Evolutionary conservation across 371 early-diverging fungal genomes (phyloP).

Genomic region (Lichtheimia ornata): DNA sequence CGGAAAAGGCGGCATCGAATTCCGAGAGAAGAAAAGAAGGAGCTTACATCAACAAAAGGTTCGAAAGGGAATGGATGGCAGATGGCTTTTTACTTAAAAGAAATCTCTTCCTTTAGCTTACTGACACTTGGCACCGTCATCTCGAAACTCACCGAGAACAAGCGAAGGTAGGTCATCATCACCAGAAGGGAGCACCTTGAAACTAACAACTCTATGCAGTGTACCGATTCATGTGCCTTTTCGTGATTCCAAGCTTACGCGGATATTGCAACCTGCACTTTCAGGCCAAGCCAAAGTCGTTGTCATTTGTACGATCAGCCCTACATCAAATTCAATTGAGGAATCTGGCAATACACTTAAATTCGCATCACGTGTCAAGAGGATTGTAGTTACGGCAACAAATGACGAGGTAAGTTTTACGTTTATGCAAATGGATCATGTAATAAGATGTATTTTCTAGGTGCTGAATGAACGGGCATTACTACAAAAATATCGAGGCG

Average conservation of each 20-base stretch:
- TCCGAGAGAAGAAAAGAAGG: slow-evolving; percentile 84
- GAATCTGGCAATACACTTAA: slow-evolving; percentile 86
- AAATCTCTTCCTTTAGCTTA: slow-evolving; percentile 39
- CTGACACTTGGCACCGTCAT: slow-evolving; percentile 86
- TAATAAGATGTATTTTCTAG: slow-evolving; percentile 6
- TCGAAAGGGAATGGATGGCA: neutral
- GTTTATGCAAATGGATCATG: neutral
- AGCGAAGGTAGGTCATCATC: slow-evolving; percentile 2
- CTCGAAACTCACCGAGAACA: slow-evolving; percentile 58
- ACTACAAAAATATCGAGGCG: slow-evolving; percentile 79
- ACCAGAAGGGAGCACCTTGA: neutral
- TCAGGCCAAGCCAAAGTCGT: slow-evolving; percentile 77
- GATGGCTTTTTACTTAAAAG: no score
- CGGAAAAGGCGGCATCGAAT: slow-evolving; percentile 79
- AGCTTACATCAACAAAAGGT: slow-evolving; percentile 85
- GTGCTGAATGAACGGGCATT: slow-evolving; percentile 85
- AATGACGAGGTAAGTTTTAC: slow-evolving; percentile 16
- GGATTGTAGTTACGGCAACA: slow-evolving; percentile 40
- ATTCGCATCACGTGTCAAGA: slow-evolving; percentile 83
- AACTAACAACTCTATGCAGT: slow-evolving; percentile 6
- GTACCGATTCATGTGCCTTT: slow-evolving; percentile 75
- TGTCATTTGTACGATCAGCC: slow-evolving; percentile 82
- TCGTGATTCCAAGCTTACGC: slow-evolving; percentile 91
- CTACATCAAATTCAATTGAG: slow-evolving; percentile 61
- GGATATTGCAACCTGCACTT: slow-evolving; percentile 83